Base-by-base conservation (phyloP, 2,329 filamentous ascomycete genomes). In the Aspergillus sp. region DNA sequence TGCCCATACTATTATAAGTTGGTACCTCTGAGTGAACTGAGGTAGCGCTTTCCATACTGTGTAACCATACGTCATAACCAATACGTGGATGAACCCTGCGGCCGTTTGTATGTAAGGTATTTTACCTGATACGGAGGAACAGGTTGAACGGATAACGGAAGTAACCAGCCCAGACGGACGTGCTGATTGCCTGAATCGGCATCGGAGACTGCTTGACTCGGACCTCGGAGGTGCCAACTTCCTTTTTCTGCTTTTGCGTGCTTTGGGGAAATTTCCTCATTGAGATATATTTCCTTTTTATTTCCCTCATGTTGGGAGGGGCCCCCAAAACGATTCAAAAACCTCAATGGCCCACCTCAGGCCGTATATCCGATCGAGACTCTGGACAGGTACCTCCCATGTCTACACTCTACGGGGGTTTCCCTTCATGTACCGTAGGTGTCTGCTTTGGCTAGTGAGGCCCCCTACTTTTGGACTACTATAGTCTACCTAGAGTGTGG, bases 191-290 rank as follows among this genome's bases (percentile, higher is more conserved):
- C 53, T 55, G 25, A 47, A 55, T 47, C 53, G 53, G 53, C 21
- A 41, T 36, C 53, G 53, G 39, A 13, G 53, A 61, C 38, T 32
- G 47, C 61, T 65, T 62, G 60, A 44, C 60, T 66, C 65, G 64
- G 65, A 64, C 59, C 61, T 66, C 65, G 65, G 65, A 65, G 65
- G 54, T 54, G 50, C 60, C 61, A 65, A 60, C 54, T 44, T 54
- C 54, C 54, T 51, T 57, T n/a, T 13, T 10, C 39, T 39, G 39
- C 11, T 17, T 38, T 38, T 54, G 7, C 25, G 7, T 27, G 25
- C 25, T 27, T 27, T 27, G 54, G 32, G 50, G 53, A 58, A 60
- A 64, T 61, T 64, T 60, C 57, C 50, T 61, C 55, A 55, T 62
- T 15, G 41, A 56, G 56, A n/a, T 55, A 44, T 13, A 19, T 47